Evolutionary conservation across 345 rosid genomes (phyloP), one percentile per base, ranked within the genome.

Genomic region (Erucastrum elatum): DNA sequence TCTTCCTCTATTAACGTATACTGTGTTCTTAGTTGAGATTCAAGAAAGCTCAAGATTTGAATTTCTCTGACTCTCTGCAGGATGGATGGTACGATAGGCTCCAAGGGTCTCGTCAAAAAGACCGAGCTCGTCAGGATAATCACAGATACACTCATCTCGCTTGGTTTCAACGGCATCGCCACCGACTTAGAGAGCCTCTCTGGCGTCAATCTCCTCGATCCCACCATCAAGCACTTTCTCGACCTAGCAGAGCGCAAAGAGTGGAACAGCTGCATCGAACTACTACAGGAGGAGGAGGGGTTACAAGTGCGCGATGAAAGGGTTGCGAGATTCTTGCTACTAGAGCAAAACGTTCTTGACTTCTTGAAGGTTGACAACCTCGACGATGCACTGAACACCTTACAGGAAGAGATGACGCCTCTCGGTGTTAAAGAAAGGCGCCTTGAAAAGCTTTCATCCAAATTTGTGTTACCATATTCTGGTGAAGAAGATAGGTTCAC

Each of bases 341-440:
- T 82, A 80, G 89, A 90, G 68, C 90, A 88, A 72, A 88, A 84
- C 62, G 84, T 83, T 72, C 61, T 88, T n/a, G 85, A 86, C 51
- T 46, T 84, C 65, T 26, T 85, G 13, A 77, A 70, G 51, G 61
- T 17, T 58, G 79, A 16, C 9, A 55, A 16, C 11, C 10, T 81
- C 56, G 79, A 82, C 58, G 84, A 75, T 74, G 89, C 90, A 31
- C 66, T 88, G 68, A 16, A 66, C 8, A 86, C 83, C 37, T 35
- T 88, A 56, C 87, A 84, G 33, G 74, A 71, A n/a, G 84, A 88
- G 64, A 86, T 90, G 76, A 66, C 8, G 64, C 89, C 88, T 76
- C 88, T 88, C 79, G 67, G 35, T 75, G 61, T 82, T 71, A 72
- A 85, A 67, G 34, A 0, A 5, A 56, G 34, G 49, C 77, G 85